Evolutionary conservation across 176 grass and related monocot species (phyloP).

Genomic region (Calamus simplicifolius): DNA sequence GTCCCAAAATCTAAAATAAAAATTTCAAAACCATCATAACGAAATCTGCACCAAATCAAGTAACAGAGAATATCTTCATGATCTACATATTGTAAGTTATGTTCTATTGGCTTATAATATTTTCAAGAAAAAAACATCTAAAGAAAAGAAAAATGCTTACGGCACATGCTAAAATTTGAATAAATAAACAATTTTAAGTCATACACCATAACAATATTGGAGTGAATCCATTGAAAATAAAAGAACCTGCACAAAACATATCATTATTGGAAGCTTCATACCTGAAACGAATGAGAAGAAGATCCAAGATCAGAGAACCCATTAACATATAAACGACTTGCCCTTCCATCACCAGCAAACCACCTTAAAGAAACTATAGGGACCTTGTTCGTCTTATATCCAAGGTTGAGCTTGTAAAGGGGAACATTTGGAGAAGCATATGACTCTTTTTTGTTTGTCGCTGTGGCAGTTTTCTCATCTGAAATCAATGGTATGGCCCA

Average conservation of each 20-base stretch:
- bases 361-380: slow-evolving; percentile 67
- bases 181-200: too few species aligned
- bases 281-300: slow-evolving; percentile 53
- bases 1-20: too few species aligned
- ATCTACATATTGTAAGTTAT: too few species aligned
- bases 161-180: too few species aligned
- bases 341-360: slow-evolving; percentile 46
- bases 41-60: too few species aligned
- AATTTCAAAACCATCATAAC: too few species aligned
- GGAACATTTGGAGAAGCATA: slow-evolving; percentile 47
- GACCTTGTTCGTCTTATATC: slow-evolving; percentile 82
- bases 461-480: slow-evolving; percentile 28
- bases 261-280: slow-evolving; percentile 23
- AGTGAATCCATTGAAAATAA: background rate
- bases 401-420: slow-evolving; percentile 86
- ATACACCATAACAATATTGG: too few species aligned
- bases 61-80: too few species aligned
- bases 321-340: slow-evolving; percentile 70
- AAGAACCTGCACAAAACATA: slow-evolving; percentile 4
- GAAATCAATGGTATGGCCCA: slow-evolving; percentile 55
- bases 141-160: too few species aligned
- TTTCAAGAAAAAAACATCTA: too few species aligned
- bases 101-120: too few species aligned
- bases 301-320: slow-evolving; percentile 49
- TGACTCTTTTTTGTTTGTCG: slow-evolving; percentile 14